A percentile compares a stretch with the other conserved stretches of the same genome.
Conservation (phyloP, 768 basidiomycete genomes). For the Terana coerulea region DNA sequence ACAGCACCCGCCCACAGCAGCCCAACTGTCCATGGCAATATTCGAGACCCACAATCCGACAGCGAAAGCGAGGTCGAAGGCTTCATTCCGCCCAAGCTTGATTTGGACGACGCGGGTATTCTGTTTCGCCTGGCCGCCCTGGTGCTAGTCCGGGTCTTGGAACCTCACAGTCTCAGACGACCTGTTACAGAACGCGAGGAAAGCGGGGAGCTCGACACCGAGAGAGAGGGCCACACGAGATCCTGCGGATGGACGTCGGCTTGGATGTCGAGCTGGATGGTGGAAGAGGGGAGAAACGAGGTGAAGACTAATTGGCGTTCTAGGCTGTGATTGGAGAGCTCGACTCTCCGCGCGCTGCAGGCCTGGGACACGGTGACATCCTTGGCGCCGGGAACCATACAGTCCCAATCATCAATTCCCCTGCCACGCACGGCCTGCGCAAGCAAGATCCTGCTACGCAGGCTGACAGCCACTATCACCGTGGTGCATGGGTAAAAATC, state of each 20-base stretch:
- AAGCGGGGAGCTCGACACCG: neutral
- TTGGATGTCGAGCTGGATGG: neutral
- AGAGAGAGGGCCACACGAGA: neutral
- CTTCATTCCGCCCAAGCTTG: neutral
- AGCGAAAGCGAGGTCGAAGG: neutral
- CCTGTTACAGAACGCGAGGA: neutral
- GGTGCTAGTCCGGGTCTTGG: no score
- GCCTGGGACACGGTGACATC: neutral
- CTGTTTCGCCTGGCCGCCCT: no score
- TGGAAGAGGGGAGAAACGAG: neutral
- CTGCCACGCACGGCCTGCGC: no score
- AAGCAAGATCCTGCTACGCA: no score
- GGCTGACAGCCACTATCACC: no score
- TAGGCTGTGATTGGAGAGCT: no score
- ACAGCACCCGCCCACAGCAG: slow-evolving; percentile 5
- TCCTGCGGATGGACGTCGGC: slow-evolving; percentile 3
- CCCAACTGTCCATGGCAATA: neutral
- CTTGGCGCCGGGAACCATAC: no score
- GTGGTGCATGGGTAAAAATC: no score
- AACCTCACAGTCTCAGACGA: neutral
- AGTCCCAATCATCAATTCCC: no score
- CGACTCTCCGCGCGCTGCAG: neutral
- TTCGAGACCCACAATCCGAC: neutral
- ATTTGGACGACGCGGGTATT: no score
- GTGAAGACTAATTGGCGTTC: neutral